Evolutionary conservation across 1,284 basidiomycete species (phyloP).

Genomic region (Dichomitus squalens): DNA sequence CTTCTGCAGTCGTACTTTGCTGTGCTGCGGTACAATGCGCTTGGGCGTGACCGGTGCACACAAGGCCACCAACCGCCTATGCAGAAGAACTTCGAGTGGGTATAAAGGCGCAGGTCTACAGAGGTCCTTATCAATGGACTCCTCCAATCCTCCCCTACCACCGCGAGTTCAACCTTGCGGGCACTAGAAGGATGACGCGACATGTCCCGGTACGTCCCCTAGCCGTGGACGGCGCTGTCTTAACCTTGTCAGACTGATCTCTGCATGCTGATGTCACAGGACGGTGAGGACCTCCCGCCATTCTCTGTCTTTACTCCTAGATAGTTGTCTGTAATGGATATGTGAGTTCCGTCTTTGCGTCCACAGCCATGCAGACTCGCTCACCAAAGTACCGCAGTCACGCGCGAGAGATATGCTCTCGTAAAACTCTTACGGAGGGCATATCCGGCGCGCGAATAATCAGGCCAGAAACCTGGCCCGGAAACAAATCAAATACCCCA

Average conservation of each 20-base stretch:
- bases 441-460: not conserved
- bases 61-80: no score
- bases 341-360: not conserved
- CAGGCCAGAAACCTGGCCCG: not conserved
- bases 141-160: not conserved
- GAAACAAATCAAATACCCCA: constrained; percentile 1
- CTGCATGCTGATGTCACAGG: not conserved
- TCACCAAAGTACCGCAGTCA: not conserved
- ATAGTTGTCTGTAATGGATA: not conserved
- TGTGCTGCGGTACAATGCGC: not conserved
- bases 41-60: not conserved
- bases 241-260: not conserved
- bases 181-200: not conserved
- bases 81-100: not conserved
- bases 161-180: not conserved
- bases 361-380: not conserved
- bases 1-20: not conserved
- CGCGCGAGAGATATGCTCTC: no score
- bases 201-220: not conserved
- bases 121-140: not conserved
- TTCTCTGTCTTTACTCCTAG: not conserved
- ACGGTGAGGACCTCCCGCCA: not conserved
- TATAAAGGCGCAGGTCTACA: not conserved
- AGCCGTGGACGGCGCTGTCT: not conserved
- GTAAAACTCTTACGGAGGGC: not conserved